Evolutionary conservation across 768 basidiomycete genomes (phyloP).

Genomic region (Neoboletus brunneissimus): DNA sequence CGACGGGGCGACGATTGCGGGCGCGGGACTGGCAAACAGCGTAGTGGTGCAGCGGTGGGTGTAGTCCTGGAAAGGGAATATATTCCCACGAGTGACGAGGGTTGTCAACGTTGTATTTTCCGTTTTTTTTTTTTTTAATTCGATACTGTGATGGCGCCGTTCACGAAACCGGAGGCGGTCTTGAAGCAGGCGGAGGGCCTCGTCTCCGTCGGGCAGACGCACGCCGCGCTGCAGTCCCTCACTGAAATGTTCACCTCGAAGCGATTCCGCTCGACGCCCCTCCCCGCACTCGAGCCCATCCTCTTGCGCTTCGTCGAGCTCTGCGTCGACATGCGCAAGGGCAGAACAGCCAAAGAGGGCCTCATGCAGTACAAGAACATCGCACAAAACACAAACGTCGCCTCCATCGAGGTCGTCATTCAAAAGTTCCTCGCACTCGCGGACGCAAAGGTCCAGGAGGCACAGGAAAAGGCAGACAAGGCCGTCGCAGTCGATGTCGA

Average conservation of each 20-base stretch:
- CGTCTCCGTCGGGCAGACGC: slow-evolving; percentile 85
- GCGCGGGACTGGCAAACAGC: slow-evolving; percentile 71
- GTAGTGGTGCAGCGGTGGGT: slow-evolving; percentile 84
- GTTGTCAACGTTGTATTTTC: not conserved
- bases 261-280: slow-evolving; percentile 88
- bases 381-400: slow-evolving; percentile 88
- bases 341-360: slow-evolving; percentile 86
- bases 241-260: slow-evolving; percentile 93
- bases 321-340: slow-evolving; percentile 93
- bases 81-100: slow-evolving; percentile 12
- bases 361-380: slow-evolving; percentile 98
- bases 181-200: slow-evolving; percentile 94
- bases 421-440: slow-evolving; percentile 79
- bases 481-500: slow-evolving; percentile 79
- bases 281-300: slow-evolving; percentile 90
- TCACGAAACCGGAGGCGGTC: slow-evolving; percentile 86
- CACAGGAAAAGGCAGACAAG: slow-evolving; percentile 83
- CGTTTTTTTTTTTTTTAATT: not conserved
- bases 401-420: slow-evolving; percentile 89
- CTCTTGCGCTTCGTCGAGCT: slow-evolving; percentile 95
- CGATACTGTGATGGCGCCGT: slow-evolving; percentile 66
- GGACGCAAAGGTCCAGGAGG: slow-evolving; percentile 79
- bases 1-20: slow-evolving; percentile 61
- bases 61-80: slow-evolving; percentile 27
- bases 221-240: slow-evolving; percentile 86